Conservation (phyloP, 768 basidiomycete species). For the Gloeopeniophorella convolvens region DNA sequence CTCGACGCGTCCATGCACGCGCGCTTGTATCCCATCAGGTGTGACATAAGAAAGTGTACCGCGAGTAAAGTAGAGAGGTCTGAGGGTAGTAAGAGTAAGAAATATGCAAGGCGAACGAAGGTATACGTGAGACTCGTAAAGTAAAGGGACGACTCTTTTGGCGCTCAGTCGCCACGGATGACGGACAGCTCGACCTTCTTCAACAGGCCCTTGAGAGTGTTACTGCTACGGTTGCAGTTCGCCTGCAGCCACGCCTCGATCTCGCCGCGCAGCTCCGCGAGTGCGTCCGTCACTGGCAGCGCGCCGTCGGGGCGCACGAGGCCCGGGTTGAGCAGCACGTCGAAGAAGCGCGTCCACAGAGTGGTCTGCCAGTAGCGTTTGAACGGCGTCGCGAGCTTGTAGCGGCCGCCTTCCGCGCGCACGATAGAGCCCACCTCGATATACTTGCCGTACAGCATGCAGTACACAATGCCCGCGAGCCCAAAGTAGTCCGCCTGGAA, state of each 20-base stretch:
- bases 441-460: conserved; percentile 95
- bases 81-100: neutral
- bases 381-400: conserved; percentile 70
- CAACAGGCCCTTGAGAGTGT: conserved; percentile 71
- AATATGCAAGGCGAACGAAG: neutral
- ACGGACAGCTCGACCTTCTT: conserved; percentile 71
- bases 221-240: conserved; percentile 82
- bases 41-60: neutral
- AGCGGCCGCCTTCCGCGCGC: conserved; percentile 31
- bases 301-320: conserved; percentile 46
- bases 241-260: conserved; percentile 86
- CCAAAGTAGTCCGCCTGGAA: conserved; percentile 96
- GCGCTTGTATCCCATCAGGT: conserved; percentile 7
- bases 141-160: too few relatives aligned
- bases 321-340: conserved; percentile 77
- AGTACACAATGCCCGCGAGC: conserved; percentile 90
- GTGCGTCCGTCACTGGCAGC: conserved; percentile 68
- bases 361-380: conserved; percentile 95
- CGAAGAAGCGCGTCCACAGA: conserved; percentile 80
- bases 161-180: conserved; percentile 28
- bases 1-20: neutral
- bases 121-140: too few relatives aligned
- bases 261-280: conserved; percentile 58
- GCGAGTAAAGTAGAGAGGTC: neutral
- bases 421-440: conserved; percentile 66